Percentiles rank a stretch among this genome's conserved stretches.
Conservation (phyloP, 2,329 filamentous ascomycete species). For the Xylaria sp. region DNA sequence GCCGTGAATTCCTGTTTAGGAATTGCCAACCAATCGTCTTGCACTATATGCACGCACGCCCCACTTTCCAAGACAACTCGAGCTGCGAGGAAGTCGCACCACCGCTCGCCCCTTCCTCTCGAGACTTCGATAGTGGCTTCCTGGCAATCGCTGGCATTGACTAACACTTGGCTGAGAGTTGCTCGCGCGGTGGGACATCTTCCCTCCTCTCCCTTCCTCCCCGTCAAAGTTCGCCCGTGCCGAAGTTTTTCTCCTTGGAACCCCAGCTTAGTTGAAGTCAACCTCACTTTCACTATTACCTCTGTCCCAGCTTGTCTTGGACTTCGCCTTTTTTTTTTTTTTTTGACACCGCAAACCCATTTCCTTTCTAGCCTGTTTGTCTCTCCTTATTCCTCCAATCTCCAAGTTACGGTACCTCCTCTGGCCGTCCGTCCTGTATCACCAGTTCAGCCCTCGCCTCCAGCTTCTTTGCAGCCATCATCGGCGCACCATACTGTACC, state of each 20-base stretch:
- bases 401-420: background rate
- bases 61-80: conserved; percentile 20
- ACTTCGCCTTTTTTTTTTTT: background rate
- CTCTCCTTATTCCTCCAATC: background rate
- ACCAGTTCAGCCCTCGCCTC: background rate
- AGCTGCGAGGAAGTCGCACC: conserved; percentile 11
- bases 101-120: conserved; percentile 24
- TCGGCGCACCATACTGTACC: too few species aligned
- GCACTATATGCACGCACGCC: background rate
- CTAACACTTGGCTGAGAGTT: conserved; percentile 29
- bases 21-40: conserved; percentile 30
- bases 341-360: background rate
- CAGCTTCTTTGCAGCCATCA: background rate
- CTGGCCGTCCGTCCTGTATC: background rate
- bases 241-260: background rate
- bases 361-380: background rate
- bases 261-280: background rate
- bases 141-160: conserved; percentile 11
- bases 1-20: conserved; percentile 35
- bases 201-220: too few species aligned
- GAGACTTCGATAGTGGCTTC: conserved; percentile 34
- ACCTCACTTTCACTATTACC: background rate
- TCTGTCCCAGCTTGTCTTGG: background rate
- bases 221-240: background rate
- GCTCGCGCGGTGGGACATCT: background rate